Percentiles rank a stretch among this genome's conserved stretches.
phyloP scores from a whole-genome alignment of 1,284 basidiomycete species.

The Cryptococcus sp. region DNA sequence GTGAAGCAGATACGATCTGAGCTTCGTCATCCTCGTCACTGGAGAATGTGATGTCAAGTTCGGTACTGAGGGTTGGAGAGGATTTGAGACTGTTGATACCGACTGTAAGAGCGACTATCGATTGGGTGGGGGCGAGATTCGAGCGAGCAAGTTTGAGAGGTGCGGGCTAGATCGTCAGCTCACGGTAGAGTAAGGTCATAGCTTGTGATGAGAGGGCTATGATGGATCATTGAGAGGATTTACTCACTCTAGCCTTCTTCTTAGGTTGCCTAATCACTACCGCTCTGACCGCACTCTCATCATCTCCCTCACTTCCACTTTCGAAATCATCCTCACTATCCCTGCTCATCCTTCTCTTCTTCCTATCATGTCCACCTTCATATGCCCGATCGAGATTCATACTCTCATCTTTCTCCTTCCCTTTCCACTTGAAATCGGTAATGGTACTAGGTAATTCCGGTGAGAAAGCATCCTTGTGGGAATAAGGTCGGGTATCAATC shows the following conservation, averaged over 20 bases:
- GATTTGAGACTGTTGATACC: neutral
- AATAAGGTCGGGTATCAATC: neutral
- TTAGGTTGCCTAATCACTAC: neutral
- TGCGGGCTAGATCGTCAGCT: neutral
- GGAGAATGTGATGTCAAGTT: neutral
- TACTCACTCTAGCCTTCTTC: neutral
- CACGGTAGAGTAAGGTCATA: neutral
- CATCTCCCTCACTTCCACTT: neutral
- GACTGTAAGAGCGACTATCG: neutral
- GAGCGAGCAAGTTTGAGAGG: neutral
- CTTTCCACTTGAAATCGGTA: no score
- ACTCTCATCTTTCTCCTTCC: no score
- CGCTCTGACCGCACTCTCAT: neutral
- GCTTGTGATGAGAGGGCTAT: neutral
- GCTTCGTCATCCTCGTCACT: neutral
- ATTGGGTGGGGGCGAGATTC: conserved; percentile 1
- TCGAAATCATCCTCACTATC: neutral
- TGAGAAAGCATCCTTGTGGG: neutral
- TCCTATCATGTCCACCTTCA: neutral
- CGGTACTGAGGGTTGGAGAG: neutral
- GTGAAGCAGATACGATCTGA: neutral
- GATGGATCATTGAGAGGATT: neutral
- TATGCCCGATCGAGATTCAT: neutral
- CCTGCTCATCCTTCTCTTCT: neutral
- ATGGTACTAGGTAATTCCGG: no score